These are phyloP conservation scores for Colletotrichum limetticola DNA, from an alignment of 2,329 filamentous ascomycete species.

Conservation along the genomic window DNA sequence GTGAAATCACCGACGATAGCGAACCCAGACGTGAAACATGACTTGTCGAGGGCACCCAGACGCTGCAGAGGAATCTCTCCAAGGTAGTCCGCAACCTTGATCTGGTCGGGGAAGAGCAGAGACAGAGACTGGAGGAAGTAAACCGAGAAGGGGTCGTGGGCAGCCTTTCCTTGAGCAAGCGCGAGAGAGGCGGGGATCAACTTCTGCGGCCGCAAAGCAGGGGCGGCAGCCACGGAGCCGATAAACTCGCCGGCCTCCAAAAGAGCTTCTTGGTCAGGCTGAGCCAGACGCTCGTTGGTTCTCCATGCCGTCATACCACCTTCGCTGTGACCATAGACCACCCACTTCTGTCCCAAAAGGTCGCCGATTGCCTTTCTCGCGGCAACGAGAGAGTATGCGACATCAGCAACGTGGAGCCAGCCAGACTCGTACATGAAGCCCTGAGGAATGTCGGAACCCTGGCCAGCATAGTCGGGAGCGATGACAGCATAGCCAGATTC, in stretches of 20 bases:
- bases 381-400: constrained; percentile 32
- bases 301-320: constrained; percentile 40
- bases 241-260: constrained; percentile 26
- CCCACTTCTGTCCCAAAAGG: constrained; percentile 37
- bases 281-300: constrained; percentile 40
- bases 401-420: constrained; percentile 37
- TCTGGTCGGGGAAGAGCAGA: constrained; percentile 25
- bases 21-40: constrained; percentile 29
- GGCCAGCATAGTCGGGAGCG: constrained; percentile 27
- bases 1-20: neutral
- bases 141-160: constrained; percentile 29
- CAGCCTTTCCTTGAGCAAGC: constrained; percentile 19
- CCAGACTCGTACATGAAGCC: constrained; percentile 39
- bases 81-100: constrained; percentile 35
- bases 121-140: constrained; percentile 36
- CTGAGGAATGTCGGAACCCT: constrained; percentile 35
- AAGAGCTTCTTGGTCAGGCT: constrained; percentile 2
- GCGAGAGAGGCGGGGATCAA: constrained; percentile 28
- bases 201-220: constrained; percentile 28
- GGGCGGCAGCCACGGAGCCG: constrained; percentile 32
- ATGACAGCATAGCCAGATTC: constrained; percentile 28
- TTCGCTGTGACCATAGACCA: constrained; percentile 39
- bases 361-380: constrained; percentile 31
- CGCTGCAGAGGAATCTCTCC: constrained; percentile 3
- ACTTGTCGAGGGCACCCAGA: constrained; percentile 9